Base-by-base conservation (phyloP, 257 asterid genomes). In the Plantago elongata region DNA sequence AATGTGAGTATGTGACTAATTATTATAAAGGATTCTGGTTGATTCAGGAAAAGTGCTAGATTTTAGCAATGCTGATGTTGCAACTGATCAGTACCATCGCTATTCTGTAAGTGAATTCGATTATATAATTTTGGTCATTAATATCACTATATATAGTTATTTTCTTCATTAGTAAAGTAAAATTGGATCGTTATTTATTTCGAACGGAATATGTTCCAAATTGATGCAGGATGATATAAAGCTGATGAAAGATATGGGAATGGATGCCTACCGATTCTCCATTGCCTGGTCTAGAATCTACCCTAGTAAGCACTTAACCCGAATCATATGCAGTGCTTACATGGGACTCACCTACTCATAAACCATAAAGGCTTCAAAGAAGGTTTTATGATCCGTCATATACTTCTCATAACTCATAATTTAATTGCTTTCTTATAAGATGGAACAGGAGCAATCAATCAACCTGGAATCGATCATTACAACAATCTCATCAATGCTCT, bases 251-350 rank as follows among this genome's bases (percentile, higher is more conserved):
- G 82, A 76, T 47, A 75, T 89, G 89, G 99, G 99, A 62, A 77
- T 92, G 91, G 96, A 92, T 89, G 97, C 96, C 57, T 92, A 81
- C 64, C 79, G 97, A 71, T 78, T 92, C 61, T 89, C 99, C 9
- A 89, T 92, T 65, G 87, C 99, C 38, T 89, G 99, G 99, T 65
- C 97, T 57, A 79, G 99, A 72, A 79, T 89, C 15, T 86, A 74
- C 69, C 99, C 99, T 9, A 79, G 98, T 92, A 77, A 77, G 85
- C 44, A 45, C 51, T 55, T 47, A 49, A 6, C 13, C 14, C 45
- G 34, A 34, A 56, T 34, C 3, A 56, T 27, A 22, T 22, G 27
- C 27, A 22, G 1, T 22, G 27, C 27, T 22, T 22, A 22, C 27
- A 1, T 22, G 27, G 27, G 27, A 22, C 27, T 22, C 27, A 22